Evolutionary conservation across 202 grass and related monocot genomes (phyloP), one percentile per base, ranked within the genome.

Genomic region (Brachypodium distachyon): DNA sequence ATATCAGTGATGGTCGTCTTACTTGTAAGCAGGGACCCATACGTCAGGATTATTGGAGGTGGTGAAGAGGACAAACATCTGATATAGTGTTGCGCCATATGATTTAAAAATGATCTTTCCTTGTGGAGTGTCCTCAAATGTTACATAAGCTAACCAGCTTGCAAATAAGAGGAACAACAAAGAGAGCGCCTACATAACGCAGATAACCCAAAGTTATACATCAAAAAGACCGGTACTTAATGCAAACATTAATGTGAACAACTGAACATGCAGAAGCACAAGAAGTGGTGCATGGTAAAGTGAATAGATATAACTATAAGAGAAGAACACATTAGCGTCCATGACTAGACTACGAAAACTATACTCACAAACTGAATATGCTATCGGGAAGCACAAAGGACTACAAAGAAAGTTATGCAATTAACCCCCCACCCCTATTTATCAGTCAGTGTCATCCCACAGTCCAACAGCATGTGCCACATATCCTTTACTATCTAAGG

Each of bases 41-140:
- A 98, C 91, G n/a, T 98, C 95, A 67, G 95, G 95, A 90, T 98
- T 98, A 62, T 98, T 98, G 57, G 95, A 94, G 53, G 95, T 98
- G 67, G 95, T 98, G 80, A 98, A 98, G 71, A 98, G 91, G 57
- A 98, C 55, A 86, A 98, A 98, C 95, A 98, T 98, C 61, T 98
- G 95, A 73, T 98, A 98, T 69, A 98, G 57, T 32, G 95, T 98
- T 31, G 57, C 84, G 66, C 91, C 80, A 11, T 90, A 98, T 43
- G 95, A 98, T 42, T 72, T 71, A 66, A 98, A 98, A 36, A 88
- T 44, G 28, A 77, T 88, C 84, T 88, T 90, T 71, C 95, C 95
- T 81, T 98, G 87, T 73, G 51, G 77, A 44, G 95, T 94, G 70
- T 98, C 95, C 73, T 98, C 95, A 85, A 94, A 98, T 77, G 77